Conservation (phyloP, 225 moss, liverwort and hornwort species). For the Bryoerythrophyllum caledonicum region DNA sequence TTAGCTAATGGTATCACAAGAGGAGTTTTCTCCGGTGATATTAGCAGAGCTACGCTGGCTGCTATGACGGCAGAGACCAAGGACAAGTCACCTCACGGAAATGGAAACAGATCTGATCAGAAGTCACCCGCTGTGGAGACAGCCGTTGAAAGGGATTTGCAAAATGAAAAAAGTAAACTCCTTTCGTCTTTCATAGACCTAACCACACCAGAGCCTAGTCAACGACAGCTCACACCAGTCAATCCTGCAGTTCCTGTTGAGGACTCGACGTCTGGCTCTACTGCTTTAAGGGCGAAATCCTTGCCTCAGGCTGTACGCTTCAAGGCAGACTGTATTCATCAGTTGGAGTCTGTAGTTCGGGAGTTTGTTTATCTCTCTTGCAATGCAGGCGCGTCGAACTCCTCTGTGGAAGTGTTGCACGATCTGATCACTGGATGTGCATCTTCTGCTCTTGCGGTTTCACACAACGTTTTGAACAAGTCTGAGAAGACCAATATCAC, state of each 20-base stretch:
- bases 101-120: conserved; percentile 25
- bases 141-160: conserved; percentile 14
- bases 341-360: conserved; percentile 47
- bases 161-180: conserved; percentile 27
- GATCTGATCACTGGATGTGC: conserved; percentile 58
- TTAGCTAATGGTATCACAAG: conserved; percentile 28
- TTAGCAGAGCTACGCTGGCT: conserved; percentile 12
- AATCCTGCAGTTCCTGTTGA: conserved; percentile 11
- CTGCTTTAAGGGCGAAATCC: conserved; percentile 29
- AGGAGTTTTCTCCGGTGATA: conserved; percentile 23
- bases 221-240: conserved; percentile 26
- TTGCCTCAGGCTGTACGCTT: conserved; percentile 39
- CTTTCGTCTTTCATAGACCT: conserved; percentile 27
- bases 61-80: conserved; percentile 17
- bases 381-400: conserved; percentile 15
- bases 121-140: conserved; percentile 20
- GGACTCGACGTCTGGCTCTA: conserved; percentile 17
- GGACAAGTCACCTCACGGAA: conserved; percentile 27
- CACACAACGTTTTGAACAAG: conserved; percentile 50
- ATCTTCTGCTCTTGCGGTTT: conserved; percentile 52
- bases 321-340: conserved; percentile 53
- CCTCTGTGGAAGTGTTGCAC: conserved; percentile 52
- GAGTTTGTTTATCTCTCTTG: conserved; percentile 44
- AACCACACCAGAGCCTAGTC: conserved; percentile 29
- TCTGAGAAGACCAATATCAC: conserved; percentile 58